Evolutionary conservation across 805 yeast genomes (phyloP), one percentile per base, ranked within the genome.

Genomic region (Candida dendrica): DNA sequence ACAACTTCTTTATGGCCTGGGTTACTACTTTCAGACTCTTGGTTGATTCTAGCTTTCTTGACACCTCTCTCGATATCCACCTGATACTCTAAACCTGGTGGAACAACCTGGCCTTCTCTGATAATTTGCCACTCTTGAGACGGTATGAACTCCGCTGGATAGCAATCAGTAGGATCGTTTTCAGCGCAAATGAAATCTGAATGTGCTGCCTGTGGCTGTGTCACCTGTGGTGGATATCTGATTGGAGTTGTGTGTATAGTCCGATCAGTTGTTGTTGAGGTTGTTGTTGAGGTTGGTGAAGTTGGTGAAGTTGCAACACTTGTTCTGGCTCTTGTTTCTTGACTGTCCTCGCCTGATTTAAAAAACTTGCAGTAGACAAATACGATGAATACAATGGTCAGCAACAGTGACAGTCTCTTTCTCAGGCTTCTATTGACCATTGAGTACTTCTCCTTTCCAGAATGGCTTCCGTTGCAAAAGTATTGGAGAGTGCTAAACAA

Each of bases 41-140:
- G 55, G 22, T 66, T 73, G 46, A 77, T 50, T 49, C 78, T 84
- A 1, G 95, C 96, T 59, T 82, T 84, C 51, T 73, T 77, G 22
- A 64, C 60, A 16, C 83, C 81, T 0, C 89, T 79, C 85, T 90
- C 26, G 58, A 42, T 13, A 26, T 39, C 41, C 13, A 33, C 19
- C 14, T 34, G 34, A 35, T 44, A 42, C 18, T 58, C 60, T 29
- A 85, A 61, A 0, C 97, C 98, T 6, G 75, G 75, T 1, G 96
- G 95, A 3, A 90, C 70, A 7, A 74, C 70, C 53, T 87, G 96
- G n/a, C 81, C 88, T 38, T 75, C 81, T 49, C 64, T 69, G 5
- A 90, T 74, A 2, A 56, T 55, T 63, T 80, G 78, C 95, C 96
- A 90, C 48, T 83, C 76, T 1, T 56, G 46, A 0, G 79, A 61